These are phyloP conservation scores for Trichophyton verrucosum DNA, from an alignment of 2,329 filamentous ascomycete species.

Conservation along the genomic window DNA sequence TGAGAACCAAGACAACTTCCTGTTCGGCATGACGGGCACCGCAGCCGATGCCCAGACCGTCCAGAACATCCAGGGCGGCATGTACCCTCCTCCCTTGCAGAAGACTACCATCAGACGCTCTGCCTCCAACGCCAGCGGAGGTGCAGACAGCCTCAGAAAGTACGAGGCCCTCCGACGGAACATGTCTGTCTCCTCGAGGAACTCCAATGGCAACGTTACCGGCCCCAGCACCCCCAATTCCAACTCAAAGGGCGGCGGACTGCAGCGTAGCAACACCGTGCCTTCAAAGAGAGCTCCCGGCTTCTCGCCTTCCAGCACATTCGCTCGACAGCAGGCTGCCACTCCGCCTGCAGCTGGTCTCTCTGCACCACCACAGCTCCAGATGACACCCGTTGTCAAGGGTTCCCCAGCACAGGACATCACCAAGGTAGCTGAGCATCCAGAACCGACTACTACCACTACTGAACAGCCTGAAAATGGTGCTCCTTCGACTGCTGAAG, in stretches of 20 bases:
- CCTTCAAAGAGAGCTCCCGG: constrained; percentile 60
- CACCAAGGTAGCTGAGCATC: constrained; percentile 7
- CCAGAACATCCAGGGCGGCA: constrained; percentile 56
- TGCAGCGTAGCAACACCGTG: constrained; percentile 80
- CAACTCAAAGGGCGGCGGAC: constrained; percentile 33
- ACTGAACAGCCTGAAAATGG: constrained; percentile 5
- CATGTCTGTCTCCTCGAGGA: constrained; percentile 78
- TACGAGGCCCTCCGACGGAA: constrained; percentile 66
- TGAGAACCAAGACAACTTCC: constrained; percentile 94
- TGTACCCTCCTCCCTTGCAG: constrained; percentile 29
- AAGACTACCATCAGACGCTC: constrained; percentile 52
- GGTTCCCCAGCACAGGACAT: constrained; percentile 14
- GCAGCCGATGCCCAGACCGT: constrained; percentile 75
- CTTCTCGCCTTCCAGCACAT: constrained; percentile 19
- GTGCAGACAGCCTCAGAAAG: constrained; percentile 72
- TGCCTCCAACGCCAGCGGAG: constrained; percentile 76
- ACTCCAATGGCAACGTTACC: constrained; percentile 51
- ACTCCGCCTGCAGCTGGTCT: constrained; percentile 34
- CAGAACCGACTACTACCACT: not conserved
- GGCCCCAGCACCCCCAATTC: constrained; percentile 53
- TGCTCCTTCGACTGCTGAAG: not conserved
- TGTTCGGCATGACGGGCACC: constrained; percentile 98
- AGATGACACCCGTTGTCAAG: constrained; percentile 21
- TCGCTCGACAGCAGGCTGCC: constrained; percentile 8
- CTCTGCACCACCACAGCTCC: constrained; percentile 18